Conservation (phyloP, 768 basidiomycete genomes). For the Stropharia rugosoannulata region DNA sequence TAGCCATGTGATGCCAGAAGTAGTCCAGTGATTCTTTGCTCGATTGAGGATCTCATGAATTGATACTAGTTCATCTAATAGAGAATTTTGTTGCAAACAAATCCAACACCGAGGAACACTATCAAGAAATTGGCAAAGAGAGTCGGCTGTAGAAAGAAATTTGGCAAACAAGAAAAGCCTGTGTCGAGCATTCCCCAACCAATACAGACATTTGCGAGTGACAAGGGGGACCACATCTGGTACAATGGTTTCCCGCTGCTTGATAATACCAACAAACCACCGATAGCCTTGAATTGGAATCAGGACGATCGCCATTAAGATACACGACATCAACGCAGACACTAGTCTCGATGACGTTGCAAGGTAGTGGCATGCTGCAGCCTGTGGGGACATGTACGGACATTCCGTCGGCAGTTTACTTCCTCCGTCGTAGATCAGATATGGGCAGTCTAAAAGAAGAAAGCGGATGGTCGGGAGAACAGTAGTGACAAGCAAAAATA, state of each 20-base stretch:
- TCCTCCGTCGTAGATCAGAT: background rate
- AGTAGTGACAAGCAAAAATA: conserved; percentile 18
- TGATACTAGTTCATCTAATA: background rate
- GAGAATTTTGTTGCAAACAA: background rate
- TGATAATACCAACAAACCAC: no score
- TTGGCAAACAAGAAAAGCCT: no score
- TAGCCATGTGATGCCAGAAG: background rate
- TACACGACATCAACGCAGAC: background rate
- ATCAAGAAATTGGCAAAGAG: no score
- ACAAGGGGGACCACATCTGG: no score
- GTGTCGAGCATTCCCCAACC: no score
- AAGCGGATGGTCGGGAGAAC: conserved; percentile 18
- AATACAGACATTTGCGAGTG: no score
- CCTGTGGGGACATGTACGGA: conserved; percentile 14
- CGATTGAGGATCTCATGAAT: background rate
- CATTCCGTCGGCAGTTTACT: background rate
- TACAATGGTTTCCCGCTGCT: no score
- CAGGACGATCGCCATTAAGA: background rate
- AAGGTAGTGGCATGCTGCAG: background rate
- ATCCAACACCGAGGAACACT: no score
- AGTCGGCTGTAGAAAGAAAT: no score
- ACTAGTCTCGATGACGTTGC: background rate
- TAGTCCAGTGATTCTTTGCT: background rate
- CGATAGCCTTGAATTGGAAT: background rate
- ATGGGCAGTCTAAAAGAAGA: background rate